Base-by-base conservation (phyloP, 2,329 filamentous ascomycete genomes). In the Ophiostoma himal-ulmi region DNA sequence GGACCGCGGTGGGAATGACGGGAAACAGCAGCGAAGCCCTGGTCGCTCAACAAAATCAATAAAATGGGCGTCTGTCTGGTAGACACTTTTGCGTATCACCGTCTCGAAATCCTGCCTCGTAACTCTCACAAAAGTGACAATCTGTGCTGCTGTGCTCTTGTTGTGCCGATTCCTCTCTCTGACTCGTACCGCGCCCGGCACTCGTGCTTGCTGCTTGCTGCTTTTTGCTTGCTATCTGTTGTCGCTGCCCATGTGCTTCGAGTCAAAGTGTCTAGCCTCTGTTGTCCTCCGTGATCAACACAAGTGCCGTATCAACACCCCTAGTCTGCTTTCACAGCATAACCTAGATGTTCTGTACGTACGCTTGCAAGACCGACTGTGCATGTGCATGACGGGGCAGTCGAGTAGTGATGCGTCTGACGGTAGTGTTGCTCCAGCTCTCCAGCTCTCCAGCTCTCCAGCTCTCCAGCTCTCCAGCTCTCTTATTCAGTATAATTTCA, bases 21-120 rank as follows among this genome's bases (percentile, higher is more conserved):
- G 57, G 26, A 30, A 22, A 30, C 57, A 34, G 57, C 57, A 60
- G 26, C 26, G n/a, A 8, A 10, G 26, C 52, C 8, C n/a, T 57
- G 52, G 26, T 14, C 52, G 14, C 26, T 60, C 57, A 60, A 34
- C 26, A 39, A 65, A 65, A 36, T 34, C 36, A 14, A 34, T 20
- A 34, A 39, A n/a, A 48, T 34, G 57, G 34, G 36, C 2, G 20
- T 17, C 20, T 36, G 30, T 14, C 54, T 34, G 57, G 22, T 41
- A 54, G 44, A 69, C 41, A 69, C 52, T 17, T n/a, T 67, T 64
- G 70, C 48, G 70, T 57, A 69, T 41, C 48, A 64, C 70, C 37
- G 44, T 54, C 22, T 13, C 62, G 62, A 36, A 39, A 65, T 22
- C 36, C 34, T 65, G 62, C 62, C 20, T 65, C 34, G 20, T 39